These are phyloP conservation scores for Pelargonium exstipulatum DNA, from an alignment of 441 rosid genomes.

Conservation along the genomic window DNA sequence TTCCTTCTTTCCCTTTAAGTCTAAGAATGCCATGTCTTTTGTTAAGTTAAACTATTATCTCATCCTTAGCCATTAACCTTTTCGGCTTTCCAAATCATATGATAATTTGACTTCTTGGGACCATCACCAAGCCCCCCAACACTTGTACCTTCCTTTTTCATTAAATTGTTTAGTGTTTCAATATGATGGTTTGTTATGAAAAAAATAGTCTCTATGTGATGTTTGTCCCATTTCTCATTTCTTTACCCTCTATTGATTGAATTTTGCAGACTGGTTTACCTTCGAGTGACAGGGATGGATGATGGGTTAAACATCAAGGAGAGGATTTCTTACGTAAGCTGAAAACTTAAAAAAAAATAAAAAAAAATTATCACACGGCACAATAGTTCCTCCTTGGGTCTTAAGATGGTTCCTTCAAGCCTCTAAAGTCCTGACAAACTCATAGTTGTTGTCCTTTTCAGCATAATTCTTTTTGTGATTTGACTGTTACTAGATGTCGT, in stretches of 20 bases:
- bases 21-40: not conserved
- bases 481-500: not conserved
- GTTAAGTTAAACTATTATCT: not conserved
- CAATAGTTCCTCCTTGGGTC: not conserved
- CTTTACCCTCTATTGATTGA: slow-evolving; percentile 12
- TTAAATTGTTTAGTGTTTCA: not conserved
- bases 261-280: slow-evolving; percentile 65
- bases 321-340: slow-evolving; percentile 74
- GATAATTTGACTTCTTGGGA: not conserved
- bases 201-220: slow-evolving; percentile 1
- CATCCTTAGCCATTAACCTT: not conserved
- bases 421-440: slow-evolving; percentile 1
- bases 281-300: slow-evolving; percentile 93
- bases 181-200: slow-evolving; percentile 10
- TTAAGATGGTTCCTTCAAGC: not conserved
- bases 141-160: slow-evolving; percentile 1
- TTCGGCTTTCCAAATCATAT: slow-evolving; percentile 6
- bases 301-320: slow-evolving; percentile 81
- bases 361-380: no score
- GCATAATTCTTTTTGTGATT: not conserved
- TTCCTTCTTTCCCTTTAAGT: slow-evolving; percentile 1
- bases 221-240: not conserved
- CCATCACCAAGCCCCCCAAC: not conserved
- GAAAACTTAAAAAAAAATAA: not conserved
- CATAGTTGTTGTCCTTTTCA: not conserved